Evolutionary conservation across 352 stramenopile species (phyloP).

Genomic region (Peronospora destructor): DNA sequence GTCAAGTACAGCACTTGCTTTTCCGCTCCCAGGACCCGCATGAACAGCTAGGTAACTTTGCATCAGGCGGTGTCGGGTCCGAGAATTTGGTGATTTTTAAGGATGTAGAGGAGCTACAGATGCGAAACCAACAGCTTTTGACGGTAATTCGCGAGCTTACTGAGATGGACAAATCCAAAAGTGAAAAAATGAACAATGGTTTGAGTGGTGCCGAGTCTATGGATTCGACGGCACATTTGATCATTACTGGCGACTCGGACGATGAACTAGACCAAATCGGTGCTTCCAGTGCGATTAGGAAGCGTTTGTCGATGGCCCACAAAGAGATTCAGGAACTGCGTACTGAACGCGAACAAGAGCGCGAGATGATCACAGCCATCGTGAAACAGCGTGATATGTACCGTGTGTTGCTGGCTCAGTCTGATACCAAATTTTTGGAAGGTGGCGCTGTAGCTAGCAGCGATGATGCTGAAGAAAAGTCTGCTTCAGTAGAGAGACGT

Average conservation of each 20-base stretch:
- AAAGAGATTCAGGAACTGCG: conserved; percentile 81
- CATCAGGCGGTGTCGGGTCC: conserved; percentile 31
- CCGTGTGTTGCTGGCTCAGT: conserved; percentile 85
- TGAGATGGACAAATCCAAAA: conserved; percentile 33
- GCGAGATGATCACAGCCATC: conserved; percentile 89
- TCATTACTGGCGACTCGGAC: conserved; percentile 58
- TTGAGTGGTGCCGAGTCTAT: conserved; percentile 16
- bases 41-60: conserved; percentile 12
- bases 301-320: conserved; percentile 48
- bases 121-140: conserved; percentile 89
- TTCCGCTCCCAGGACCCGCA: conserved; percentile 65
- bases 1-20: conserved; percentile 87
- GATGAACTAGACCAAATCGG: conserved; percentile 38
- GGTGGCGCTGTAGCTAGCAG: conserved; percentile 6
- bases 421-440: conserved; percentile 69
- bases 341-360: conserved; percentile 61
- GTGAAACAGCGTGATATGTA: conserved; percentile 96
- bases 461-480: conserved; percentile 4
- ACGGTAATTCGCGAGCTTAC: conserved; percentile 70
- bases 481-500: conserved; percentile 8
- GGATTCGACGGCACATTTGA: conserved; percentile 35
- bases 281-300: conserved; percentile 34
- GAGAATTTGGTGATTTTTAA: conserved; percentile 84
- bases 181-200: conserved; percentile 10
- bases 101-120: conserved; percentile 85